These are phyloP conservation scores for Celoporthe dispersa DNA, from an alignment of 2,329 filamentous ascomycete genomes.

Conservation along the genomic window DNA sequence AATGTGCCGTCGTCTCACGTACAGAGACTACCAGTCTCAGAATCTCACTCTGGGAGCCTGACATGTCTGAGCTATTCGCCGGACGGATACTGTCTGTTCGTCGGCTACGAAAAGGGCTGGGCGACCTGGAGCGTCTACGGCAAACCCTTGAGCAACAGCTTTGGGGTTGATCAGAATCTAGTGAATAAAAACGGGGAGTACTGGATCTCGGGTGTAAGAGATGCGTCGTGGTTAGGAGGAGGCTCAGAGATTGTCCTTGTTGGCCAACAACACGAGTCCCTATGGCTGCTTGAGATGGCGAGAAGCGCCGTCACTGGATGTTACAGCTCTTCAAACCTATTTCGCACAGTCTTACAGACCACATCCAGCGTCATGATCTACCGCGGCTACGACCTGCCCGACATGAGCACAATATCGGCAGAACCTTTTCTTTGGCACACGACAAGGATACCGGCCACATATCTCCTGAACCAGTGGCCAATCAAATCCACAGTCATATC, in stretches of 20 bases:
- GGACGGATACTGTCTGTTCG: conserved; percentile 95
- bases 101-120: conserved; percentile 91
- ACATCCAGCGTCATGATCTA: conserved; percentile 90
- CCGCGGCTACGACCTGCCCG: conserved; percentile 87
- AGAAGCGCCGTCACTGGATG: conserved; percentile 92
- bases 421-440: conserved; percentile 96
- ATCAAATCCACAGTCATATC: conserved; percentile 87
- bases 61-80: conserved; percentile 85
- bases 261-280: conserved; percentile 70
- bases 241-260: conserved; percentile 85
- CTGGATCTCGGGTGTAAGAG: conserved; percentile 80
- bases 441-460: conserved; percentile 80
- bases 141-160: conserved; percentile 84
- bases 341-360: conserved; percentile 86
- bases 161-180: conserved; percentile 68
- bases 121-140: conserved; percentile 97
- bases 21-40: conserved; percentile 71
- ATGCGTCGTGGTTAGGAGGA: conserved; percentile 84
- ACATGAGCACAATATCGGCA: conserved; percentile 87
- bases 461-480: conserved; percentile 92
- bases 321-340: conserved; percentile 89
- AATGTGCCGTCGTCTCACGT: conserved; percentile 88
- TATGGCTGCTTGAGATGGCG: conserved; percentile 91
- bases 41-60: conserved; percentile 68
- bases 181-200: conserved; percentile 72